Base-by-base conservation (phyloP, 768 basidiomycete species). In the Filobasidium wieringae region DNA sequence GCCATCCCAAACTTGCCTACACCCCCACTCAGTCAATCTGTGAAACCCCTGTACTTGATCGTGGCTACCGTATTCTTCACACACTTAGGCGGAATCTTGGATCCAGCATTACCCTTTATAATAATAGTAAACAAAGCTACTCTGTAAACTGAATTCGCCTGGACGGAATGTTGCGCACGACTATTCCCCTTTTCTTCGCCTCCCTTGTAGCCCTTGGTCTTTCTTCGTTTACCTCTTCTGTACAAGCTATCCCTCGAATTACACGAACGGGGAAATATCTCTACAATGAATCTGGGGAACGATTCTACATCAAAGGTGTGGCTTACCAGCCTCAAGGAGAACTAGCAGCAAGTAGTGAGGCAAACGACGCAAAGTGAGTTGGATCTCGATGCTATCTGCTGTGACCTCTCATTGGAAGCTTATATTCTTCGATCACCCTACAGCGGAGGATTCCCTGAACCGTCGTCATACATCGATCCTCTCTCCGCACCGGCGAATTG, bases 281-380 rank as follows among this genome's bases (percentile, higher is more conserved):
- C 40, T 93, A 90, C 74, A 80, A 80, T 37, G 79, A 79, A 3
- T 80, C 82, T 51, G 87, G 88, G 2, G 82, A 69, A 36, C 76
- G 91, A 53, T 93, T 92, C 75, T 91, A 83, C 75, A 85, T 95
- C 75, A 88, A 87, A 73, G 88, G 87, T 53, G 75, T 89, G 55
- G 86, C 86, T 11, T 90, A 90, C 73, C 87, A 89, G 71, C 78
- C 80, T 60, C 86, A 89, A 75, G 88, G 90, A 82, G 59, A 55
- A 63, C 41, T 73, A 6, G 68, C 71, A 14, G 64, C 60, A 4
- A n/a, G 45, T 5, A 59, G 66, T 9, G 67, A 54, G 9, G 63
- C 64, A 17, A 73, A 72, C 51, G 51, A 49, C 4, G 72, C 66
- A 12, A 73, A 75, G 72, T 73, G 51, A 52, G 71, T 64, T 7